Percentiles rank a stretch among this genome's conserved stretches.
These are phyloP conservation scores for Paramecium sexaurelia DNA, from an alignment of 73 alveolate genomes.

Conservation along the genomic window DNA sequence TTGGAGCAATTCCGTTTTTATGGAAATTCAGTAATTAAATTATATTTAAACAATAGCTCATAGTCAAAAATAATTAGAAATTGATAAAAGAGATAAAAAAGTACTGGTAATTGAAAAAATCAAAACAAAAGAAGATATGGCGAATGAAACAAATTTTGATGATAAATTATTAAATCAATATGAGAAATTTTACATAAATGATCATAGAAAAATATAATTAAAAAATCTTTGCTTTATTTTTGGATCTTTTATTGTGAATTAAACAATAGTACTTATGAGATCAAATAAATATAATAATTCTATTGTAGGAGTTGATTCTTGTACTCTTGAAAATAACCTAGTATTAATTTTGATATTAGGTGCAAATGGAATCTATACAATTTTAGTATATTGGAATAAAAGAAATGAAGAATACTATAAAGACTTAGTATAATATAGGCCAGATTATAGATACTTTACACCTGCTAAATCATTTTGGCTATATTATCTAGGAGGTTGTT, in stretches of 20 bases:
- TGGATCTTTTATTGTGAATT: not conserved
- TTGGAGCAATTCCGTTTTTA: conserved; percentile 29
- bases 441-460: conserved; percentile 38
- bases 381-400: not conserved
- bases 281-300: not conserved
- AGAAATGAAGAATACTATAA: conserved; percentile 34
- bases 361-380: not conserved
- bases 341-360: not conserved
- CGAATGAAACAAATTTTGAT: not conserved
- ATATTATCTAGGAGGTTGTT: conserved; percentile 35
- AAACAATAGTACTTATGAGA: conserved; percentile 1
- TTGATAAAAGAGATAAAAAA: conserved; percentile 8
- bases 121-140: conserved; percentile 21
- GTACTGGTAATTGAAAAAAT: not conserved
- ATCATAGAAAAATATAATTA: not conserved
- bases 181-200: not conserved
- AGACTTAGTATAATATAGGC: not conserved
- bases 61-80: conserved; percentile 20
- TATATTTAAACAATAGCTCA: not conserved
- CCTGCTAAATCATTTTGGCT: not conserved
- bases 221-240: not conserved
- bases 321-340: not conserved
- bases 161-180: not conserved
- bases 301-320: not conserved
- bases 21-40: not conserved